These are phyloP conservation scores for Tulasnella sp. DNA, from an alignment of 768 basidiomycete genomes.

Conservation along the genomic window DNA sequence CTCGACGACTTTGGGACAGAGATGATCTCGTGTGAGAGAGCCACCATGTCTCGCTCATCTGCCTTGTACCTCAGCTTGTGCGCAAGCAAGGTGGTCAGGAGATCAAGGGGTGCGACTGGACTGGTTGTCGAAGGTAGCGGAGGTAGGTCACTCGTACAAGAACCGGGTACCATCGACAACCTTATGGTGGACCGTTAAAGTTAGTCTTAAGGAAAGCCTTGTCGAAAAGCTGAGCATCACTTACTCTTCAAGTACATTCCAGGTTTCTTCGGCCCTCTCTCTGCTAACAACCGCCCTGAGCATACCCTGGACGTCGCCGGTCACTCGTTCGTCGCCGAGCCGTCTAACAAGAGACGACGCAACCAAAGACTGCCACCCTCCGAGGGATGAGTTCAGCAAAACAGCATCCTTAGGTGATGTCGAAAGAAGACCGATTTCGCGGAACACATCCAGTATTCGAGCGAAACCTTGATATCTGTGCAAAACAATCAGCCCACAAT, in stretches of 20 bases:
- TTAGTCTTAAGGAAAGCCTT: not conserved
- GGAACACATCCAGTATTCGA: conserved; percentile 59
- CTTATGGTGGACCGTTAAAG: not conserved
- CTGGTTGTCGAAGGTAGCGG: conserved; percentile 10
- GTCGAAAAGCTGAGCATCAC: not conserved
- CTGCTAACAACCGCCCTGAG: not conserved
- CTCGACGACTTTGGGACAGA: conserved; percentile 23
- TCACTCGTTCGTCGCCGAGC: not conserved
- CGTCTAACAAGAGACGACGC: not conserved
- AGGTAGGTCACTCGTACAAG: conserved; percentile 7
- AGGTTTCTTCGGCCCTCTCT: not conserved
- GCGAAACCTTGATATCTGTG: conserved; percentile 77
- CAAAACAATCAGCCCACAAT: not conserved
- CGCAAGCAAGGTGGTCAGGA: conserved; percentile 61
- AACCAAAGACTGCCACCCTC: conserved; percentile 7
- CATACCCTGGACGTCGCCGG: not conserved
- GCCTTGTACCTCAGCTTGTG: conserved; percentile 57
- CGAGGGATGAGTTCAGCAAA: not conserved
- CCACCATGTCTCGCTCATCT: conserved; percentile 74
- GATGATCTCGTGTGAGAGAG: conserved; percentile 75
- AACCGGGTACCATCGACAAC: conserved; percentile 13
- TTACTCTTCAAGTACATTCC: not conserved
- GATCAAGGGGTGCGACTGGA: conserved; percentile 42
- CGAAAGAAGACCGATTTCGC: conserved; percentile 56
- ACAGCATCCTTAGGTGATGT: conserved; percentile 24